phyloP scores from a whole-genome alignment of 768 basidiomycete genomes.

The Crucibulum laeve region DNA sequence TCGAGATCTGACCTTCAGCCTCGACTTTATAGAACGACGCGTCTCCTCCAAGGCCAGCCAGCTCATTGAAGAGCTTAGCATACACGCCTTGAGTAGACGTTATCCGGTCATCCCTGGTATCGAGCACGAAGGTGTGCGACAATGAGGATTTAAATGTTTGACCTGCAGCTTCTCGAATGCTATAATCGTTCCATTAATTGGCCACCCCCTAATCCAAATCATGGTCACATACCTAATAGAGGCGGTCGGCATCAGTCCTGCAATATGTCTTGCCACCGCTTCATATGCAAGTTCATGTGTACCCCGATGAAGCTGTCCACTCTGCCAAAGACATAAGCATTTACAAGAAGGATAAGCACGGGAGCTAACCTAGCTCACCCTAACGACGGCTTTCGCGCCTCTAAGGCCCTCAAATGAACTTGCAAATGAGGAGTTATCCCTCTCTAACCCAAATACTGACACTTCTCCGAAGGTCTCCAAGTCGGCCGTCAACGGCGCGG shows the following conservation, averaged over 20 bases:
- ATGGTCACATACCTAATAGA: constrained; percentile 62
- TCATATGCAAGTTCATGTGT: constrained; percentile 85
- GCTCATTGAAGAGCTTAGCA: constrained; percentile 58
- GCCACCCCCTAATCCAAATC: no score
- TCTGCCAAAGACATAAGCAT: constrained; percentile 12
- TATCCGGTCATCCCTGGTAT: constrained; percentile 73
- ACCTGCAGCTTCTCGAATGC: constrained; percentile 83
- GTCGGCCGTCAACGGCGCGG: constrained; percentile 54
- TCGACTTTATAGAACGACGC: constrained; percentile 74
- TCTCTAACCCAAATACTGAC: constrained; percentile 66
- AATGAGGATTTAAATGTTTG: constrained; percentile 78
- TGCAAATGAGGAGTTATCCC: constrained; percentile 78
- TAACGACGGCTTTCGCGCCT: constrained; percentile 64
- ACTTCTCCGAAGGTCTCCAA: constrained; percentile 71
- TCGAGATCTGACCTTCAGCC: constrained; percentile 58
- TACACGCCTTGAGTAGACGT: constrained; percentile 60
- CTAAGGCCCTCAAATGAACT: constrained; percentile 62
- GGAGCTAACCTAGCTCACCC: constrained; percentile 60
- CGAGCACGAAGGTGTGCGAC: constrained; percentile 69
- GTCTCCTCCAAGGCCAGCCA: constrained; percentile 82
- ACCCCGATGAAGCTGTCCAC: constrained; percentile 36
- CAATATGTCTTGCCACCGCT: constrained; percentile 71
- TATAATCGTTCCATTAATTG: constrained; percentile 21
- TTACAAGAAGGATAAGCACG: constrained; percentile 8
- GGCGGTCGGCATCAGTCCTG: constrained; percentile 66